Conservation (phyloP, 75 land plant genomes). For the Pinus tabuliformis region DNA sequence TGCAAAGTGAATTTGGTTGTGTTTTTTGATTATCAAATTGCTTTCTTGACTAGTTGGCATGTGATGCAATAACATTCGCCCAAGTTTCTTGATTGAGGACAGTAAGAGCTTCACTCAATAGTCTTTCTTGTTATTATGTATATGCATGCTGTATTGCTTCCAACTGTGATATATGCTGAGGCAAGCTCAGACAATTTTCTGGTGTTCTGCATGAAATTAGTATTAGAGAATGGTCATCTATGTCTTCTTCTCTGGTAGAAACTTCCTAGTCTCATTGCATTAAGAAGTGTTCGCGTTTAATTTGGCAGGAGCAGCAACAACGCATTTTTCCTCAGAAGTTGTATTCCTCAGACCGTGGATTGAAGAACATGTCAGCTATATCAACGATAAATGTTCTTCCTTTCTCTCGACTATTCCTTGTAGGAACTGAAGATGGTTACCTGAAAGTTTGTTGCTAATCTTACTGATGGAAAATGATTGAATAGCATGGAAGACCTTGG, state of each 20-base stretch:
- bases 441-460: constrained; percentile 66
- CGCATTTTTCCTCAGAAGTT: constrained; percentile 50
- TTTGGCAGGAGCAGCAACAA: constrained; percentile 51
- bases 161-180: background rate
- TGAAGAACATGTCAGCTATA: constrained; percentile 50
- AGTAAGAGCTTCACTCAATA: background rate
- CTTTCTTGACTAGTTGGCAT: constrained; percentile 8
- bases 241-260: background rate
- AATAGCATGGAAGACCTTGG: background rate
- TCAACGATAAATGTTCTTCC: constrained; percentile 69
- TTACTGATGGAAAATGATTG: background rate
- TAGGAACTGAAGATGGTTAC: constrained; percentile 91
- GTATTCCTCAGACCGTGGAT: constrained; percentile 45
- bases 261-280: constrained; percentile 1
- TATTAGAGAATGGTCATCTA: background rate
- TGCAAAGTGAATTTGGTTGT: background rate
- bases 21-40: background rate
- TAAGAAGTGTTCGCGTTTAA: background rate
- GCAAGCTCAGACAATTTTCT: background rate
- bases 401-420: constrained; percentile 74
- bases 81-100: background rate
- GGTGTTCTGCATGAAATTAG: background rate
- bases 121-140: constrained; percentile 1
- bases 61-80: background rate
- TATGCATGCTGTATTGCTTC: background rate